Evolutionary conservation across 1,284 basidiomycete genomes (phyloP), one percentile per base, ranked within the genome.

Genomic region (Apiotrichum porosum): DNA sequence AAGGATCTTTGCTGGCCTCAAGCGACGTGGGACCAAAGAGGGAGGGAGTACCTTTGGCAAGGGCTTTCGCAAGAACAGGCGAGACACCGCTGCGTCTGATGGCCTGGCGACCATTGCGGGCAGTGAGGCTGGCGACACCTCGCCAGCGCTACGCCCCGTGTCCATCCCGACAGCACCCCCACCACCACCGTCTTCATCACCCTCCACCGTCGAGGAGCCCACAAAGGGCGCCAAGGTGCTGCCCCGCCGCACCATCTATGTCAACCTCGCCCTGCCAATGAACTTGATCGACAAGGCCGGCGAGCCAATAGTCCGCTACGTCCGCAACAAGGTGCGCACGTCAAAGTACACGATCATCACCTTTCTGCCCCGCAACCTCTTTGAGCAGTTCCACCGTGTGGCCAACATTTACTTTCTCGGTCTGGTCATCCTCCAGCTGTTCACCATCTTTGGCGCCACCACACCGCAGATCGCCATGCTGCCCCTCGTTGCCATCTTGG

Each of bases 341-440:
- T 87, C 85, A 59, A 94, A 95, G 73, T 97, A 97, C 74, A 95
- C 92, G 26, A 68, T 90, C 51, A 46, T 94, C 56, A 89, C 91
- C 4, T 97, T 97, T 69, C 64, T 97, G 38, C 93, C 93, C n/a
- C 91, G 88, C 78, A 94, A 94, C 68, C 73, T 94, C 55, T 86
- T 83, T 56, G 88, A 93, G 72, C 91, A 95, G 66, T 94, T 95
- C 67, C 79, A 85, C 60, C 80, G 88, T 28, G 83, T 93, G 40
- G 92, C 93, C 54, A 97, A 97, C 73, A 75, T 97, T 42, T 97
- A 93, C 75, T 97, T 97, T 75, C 75, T 97, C 33, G 80, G 79
- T 1, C 78, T 91, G 13, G 86, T 93, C 60, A 76, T 95, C 47
- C 76, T 94, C 13, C 88, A 93, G 77, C 86, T 92, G 4, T 93